Base-by-base conservation (phyloP, 2,329 filamentous ascomycete species). In the Nigrospora osmanthi region DNA sequence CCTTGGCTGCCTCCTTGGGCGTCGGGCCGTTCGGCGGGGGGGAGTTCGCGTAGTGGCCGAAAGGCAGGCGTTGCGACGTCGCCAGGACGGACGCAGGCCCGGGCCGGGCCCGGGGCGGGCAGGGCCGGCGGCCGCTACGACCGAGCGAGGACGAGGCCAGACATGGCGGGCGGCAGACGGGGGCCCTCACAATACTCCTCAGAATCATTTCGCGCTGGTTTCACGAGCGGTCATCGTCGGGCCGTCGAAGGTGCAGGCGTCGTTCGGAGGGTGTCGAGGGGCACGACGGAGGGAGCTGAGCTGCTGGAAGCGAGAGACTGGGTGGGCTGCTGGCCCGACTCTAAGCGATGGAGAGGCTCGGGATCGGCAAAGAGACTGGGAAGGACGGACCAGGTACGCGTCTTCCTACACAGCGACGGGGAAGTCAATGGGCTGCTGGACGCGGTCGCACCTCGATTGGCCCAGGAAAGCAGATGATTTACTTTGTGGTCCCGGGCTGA, bases 41-140 rank as follows among this genome's bases (percentile, higher is more conserved):
- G 32, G 28, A 40, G 15, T 43, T 45, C 36, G 43, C 40, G 43
- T 48, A 45, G n/a, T 45, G 47, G 32, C 33, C 47, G 17, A 43
- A 45, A 30, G 39, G 38, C 30, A 51, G 44, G 23, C 41, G 54
- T 54, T 50, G 55, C 10, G 52, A 54, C 17, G 52, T 55, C 19
- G 54, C 48, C 34, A 58, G 53, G 16, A 53, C 46, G n/a, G 10
- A 42, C 5, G 31, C 33, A 12, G 32, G 33, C 17, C 15, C 34
- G 28, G 40, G 32, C 12, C 40, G 33, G 33, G 40, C 43, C 33
- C 28, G 43, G 35, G 23, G 40, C 17, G 11, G 35, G 6, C 33
- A 38, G 31, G 23, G 15, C 11, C 32, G 23, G 23, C 32, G 23
- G 23, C 23, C 23, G 23, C 23, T 28, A 28, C 42, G 35, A 7